These are phyloP conservation scores for Chlorella sp. DNA, from an alignment of 139 green algal species.

Conservation along the genomic window DNA sequence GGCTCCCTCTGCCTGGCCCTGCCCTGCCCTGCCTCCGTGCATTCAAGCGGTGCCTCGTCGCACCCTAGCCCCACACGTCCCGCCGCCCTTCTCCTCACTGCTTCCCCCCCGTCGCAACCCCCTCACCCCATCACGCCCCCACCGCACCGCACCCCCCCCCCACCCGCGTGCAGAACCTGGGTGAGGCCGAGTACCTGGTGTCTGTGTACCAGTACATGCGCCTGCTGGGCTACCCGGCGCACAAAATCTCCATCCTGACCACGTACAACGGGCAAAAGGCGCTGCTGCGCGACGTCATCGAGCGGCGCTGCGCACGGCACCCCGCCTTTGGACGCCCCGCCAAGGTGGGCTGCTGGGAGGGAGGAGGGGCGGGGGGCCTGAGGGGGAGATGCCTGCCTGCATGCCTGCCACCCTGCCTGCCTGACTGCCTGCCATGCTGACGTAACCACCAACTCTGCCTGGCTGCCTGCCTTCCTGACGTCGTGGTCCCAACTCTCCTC, in stretches of 20 bases:
- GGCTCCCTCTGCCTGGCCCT: neutral
- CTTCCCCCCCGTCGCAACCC: neutral
- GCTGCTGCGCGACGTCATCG: constrained; percentile 93
- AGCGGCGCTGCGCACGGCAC: constrained; percentile 86
- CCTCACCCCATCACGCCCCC: too few relatives aligned
- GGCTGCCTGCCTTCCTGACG: neutral
- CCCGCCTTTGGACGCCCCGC: constrained; percentile 86
- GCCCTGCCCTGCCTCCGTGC: neutral
- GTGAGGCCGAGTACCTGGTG: constrained; percentile 94
- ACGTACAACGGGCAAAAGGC: constrained; percentile 99
- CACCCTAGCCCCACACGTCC: neutral
- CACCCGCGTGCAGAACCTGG: constrained; percentile 85
- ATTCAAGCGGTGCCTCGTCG: neutral
- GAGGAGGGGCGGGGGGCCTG: neutral
- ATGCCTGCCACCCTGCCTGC: neutral
- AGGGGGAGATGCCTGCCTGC: neutral
- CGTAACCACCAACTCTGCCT: neutral
- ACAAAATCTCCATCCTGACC: constrained; percentile 94
- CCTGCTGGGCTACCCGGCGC: constrained; percentile 93
- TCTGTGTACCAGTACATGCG: constrained; percentile 94
- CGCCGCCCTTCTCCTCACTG: neutral
- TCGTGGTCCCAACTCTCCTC: neutral
- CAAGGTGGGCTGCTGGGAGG: constrained; percentile 70
- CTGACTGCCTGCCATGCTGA: neutral
- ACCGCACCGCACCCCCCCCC: neutral